Base-by-base conservation (phyloP, 768 basidiomycete species). In the Lentinula sp. region DNA sequence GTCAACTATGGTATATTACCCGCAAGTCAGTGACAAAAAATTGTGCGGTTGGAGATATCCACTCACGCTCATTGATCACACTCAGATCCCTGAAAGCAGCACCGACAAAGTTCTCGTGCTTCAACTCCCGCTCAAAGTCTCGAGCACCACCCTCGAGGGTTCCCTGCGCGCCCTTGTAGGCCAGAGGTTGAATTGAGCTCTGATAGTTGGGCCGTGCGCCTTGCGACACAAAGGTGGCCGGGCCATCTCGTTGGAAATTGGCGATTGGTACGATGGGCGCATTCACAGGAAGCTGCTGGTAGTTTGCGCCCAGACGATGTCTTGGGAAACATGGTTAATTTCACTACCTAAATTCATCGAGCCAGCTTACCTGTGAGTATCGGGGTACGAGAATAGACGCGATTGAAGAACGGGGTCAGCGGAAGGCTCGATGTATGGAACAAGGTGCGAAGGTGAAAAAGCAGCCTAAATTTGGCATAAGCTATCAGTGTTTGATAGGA, bases 231-330 rank as follows among this genome's bases (percentile, higher is more conserved):
- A 85, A 84, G 1, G 85, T 77, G 74, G 76, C 80, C 7, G 74
- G 60, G 20, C 95, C 95, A 67, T 91, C 94, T 48, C 95, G 90
- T 76, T 96, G 93, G 90, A 95, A 96, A 84, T 96, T 95, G 63
- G 85, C 81, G 59, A 91, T 77, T 4, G 87, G 89, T 56, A 75
- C 77, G 53, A 89, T 70, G 0, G 93, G 89, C 5, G 85, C 80
- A 72, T 98, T 98, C 70, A 95, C 88, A 1, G 95, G 94, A 9
- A 98, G 77, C 68, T 96, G 90, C 68, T 87, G 81, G 76, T 92
- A 90, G 78, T 93, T 93, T 58, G 70, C 66, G 41, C 91, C 91
- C 36, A 92, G 87, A 70, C 91, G 88, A 76, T 92, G 86, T 61
- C 90, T 59, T 12, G 28, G 28, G 28, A 28, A 3, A 28, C 28